Evolutionary conservation across 768 basidiomycete genomes (phyloP).

Genomic region (Lentinula lateritia): DNA sequence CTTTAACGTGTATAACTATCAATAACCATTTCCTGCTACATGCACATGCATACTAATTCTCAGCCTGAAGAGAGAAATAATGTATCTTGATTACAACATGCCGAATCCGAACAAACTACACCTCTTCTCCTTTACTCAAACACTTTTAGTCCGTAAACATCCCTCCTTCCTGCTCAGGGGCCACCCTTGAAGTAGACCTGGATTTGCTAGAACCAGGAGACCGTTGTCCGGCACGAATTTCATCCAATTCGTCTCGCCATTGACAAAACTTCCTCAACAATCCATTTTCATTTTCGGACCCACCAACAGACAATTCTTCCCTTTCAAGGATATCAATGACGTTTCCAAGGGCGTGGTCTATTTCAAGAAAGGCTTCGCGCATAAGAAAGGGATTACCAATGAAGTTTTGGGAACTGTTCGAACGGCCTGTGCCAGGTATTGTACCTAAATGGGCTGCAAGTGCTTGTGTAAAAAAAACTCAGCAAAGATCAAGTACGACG

Average conservation of each 20-base stretch:
- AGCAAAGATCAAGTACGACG: neutral
- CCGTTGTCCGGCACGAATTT: slow-evolving; percentile 19
- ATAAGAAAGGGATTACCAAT: slow-evolving; percentile 46
- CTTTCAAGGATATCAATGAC: slow-evolving; percentile 38
- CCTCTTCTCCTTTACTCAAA: neutral
- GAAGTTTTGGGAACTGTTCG: slow-evolving; percentile 6
- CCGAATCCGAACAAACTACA: too few relatives aligned
- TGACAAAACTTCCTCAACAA: slow-evolving; percentile 32
- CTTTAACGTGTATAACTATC: too few relatives aligned
- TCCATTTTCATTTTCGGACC: slow-evolving; percentile 24
- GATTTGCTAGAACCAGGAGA: slow-evolving; percentile 9
- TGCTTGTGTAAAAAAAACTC: too few relatives aligned
- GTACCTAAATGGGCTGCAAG: neutral
- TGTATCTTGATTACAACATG: too few relatives aligned
- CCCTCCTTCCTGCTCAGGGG: slow-evolving; percentile 22
- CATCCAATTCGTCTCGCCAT: slow-evolving; percentile 37
- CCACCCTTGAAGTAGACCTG: slow-evolving; percentile 10
- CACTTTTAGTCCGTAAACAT: slow-evolving; percentile 25
- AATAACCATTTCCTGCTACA: too few relatives aligned
- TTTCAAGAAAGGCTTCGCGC: slow-evolving; percentile 33
- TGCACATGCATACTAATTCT: too few relatives aligned
- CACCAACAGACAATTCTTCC: slow-evolving; percentile 32
- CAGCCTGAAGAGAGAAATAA: too few relatives aligned
- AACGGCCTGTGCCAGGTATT: neutral
- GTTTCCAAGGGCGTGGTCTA: slow-evolving; percentile 37